Conservation (phyloP, 2,329 filamentous ascomycete species). For the Malbranchea zuffiana region DNA sequence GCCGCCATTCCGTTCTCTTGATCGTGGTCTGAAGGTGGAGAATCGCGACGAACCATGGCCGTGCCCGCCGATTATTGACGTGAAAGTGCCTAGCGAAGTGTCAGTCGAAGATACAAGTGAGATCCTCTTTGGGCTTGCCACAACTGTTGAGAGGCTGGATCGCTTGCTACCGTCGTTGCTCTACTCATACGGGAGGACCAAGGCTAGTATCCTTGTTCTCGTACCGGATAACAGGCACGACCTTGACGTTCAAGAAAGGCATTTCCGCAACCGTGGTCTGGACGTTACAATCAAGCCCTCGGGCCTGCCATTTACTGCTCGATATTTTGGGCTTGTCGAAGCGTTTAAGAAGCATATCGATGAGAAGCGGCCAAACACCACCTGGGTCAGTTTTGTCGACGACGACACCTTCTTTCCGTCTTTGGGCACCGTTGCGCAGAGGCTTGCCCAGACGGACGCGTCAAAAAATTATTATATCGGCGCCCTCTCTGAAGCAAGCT, state of each 20-base stretch:
- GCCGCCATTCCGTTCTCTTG: slow-evolving; percentile 28
- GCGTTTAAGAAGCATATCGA: slow-evolving; percentile 31
- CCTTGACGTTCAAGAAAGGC: slow-evolving; percentile 29
- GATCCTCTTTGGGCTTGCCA: slow-evolving; percentile 34
- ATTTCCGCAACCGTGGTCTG: slow-evolving; percentile 34
- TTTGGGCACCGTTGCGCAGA: slow-evolving; percentile 29
- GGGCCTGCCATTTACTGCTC: slow-evolving; percentile 33
- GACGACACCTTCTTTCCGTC: slow-evolving; percentile 37
- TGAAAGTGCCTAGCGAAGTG: slow-evolving; percentile 31
- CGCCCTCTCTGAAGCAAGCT: slow-evolving; percentile 33
- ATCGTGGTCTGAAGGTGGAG: slow-evolving; percentile 30
- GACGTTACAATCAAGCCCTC: slow-evolving; percentile 32
- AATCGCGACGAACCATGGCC: slow-evolving; percentile 23
- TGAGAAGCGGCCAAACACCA: slow-evolving; percentile 30
- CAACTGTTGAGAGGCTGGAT: slow-evolving; percentile 34
- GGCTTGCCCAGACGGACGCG: slow-evolving; percentile 30
- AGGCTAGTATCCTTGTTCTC: slow-evolving; percentile 32
- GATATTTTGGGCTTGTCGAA: slow-evolving; percentile 35
- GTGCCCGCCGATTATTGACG: slow-evolving; percentile 31
- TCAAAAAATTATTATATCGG: slow-evolving; percentile 36
- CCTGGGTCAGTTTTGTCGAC: slow-evolving; percentile 35
- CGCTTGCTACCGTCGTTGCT: slow-evolving; percentile 31
- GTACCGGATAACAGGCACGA: slow-evolving; percentile 33
- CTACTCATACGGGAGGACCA: slow-evolving; percentile 34
- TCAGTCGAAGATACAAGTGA: slow-evolving; percentile 32